Base-by-base conservation (phyloP, 305 asterid genomes). In the Fraxinus greggii region DNA sequence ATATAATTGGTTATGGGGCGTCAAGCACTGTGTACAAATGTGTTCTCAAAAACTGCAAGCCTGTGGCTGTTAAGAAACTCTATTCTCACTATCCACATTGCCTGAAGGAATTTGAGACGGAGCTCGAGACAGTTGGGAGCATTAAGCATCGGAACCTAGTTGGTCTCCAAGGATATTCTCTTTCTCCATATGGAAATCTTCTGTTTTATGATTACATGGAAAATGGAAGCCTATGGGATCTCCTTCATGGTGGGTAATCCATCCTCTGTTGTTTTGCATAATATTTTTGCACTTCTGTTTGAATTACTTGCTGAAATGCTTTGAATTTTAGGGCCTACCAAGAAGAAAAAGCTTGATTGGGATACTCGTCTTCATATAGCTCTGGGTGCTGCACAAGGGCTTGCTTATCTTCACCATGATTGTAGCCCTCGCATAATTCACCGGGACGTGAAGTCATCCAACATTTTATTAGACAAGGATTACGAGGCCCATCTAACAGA, bases 141-240 rank as follows among this genome's bases (percentile, higher is more conserved):
- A 96, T 96, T 78, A 96, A 96, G 79, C 99, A 96, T 74, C 98
- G 99, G 0, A 96, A 96, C 84, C 93, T 96, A 1, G 98, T 96
- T 61, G 51, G 98, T 54, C 97, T 96, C 32, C 99, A 96, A 87
- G 99, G 98, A 8, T 96, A 94, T 73, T 96, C 99, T 1, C 94
- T 96, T 54, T 96, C 99, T 3, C 94, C 91, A 0, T 84, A 90
- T 0, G 99, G 99, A 35, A 92, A 93, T 82, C 97, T 96, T 38
- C 93, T 96, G 8, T 96, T 96, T 79, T 96, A 93, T 36, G 98
- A 96, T 79, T 96, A 90, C 93, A 96, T 96, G 99, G 99, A 96
- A 84, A 96, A 92, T n/a, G 99, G 99, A 19, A 96, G 99, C 89
- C 93, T 96, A 26, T 94, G 98, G 98, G 99, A 96, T 80, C 87